Conservation (phyloP, 371 early-diverging fungal genomes). For the Mucor piriformis region DNA sequence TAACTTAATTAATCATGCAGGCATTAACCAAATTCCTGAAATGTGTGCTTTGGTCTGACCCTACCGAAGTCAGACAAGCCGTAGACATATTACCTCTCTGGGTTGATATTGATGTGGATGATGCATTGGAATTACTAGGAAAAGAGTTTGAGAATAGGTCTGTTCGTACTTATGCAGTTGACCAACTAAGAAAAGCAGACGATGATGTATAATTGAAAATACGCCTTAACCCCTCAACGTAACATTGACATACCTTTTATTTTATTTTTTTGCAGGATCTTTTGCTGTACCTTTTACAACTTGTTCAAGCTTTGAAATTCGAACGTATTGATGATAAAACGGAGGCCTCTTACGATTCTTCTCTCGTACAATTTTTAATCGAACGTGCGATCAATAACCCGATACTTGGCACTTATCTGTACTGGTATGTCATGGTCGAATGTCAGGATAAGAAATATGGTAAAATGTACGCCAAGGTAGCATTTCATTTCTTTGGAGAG, state of each 20-base stretch:
- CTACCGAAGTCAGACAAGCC: constrained; percentile 89
- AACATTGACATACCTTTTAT: too few relatives aligned
- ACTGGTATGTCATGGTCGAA: constrained; percentile 97
- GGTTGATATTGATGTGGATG: constrained; percentile 92
- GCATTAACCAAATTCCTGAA: constrained; percentile 96
- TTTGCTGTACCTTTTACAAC: constrained; percentile 86
- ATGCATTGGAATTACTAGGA: constrained; percentile 92
- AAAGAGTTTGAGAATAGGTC: constrained; percentile 80
- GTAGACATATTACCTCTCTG: constrained; percentile 84
- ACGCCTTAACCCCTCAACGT: background rate
- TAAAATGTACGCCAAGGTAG: constrained; percentile 86
- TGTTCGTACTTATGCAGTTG: constrained; percentile 89
- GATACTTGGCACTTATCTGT: constrained; percentile 85
- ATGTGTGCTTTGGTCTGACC: constrained; percentile 94
- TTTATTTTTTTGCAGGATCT: constrained; percentile 88
- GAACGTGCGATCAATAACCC: constrained; percentile 80
- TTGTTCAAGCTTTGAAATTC: constrained; percentile 97
- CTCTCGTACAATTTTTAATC: constrained; percentile 86
- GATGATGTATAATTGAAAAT: constrained; percentile 71
- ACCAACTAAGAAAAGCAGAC: constrained; percentile 85
- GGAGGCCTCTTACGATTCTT: constrained; percentile 61
- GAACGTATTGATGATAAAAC: constrained; percentile 65
- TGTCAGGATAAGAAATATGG: constrained; percentile 69
- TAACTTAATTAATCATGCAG: constrained; percentile 27
- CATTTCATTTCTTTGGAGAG: constrained; percentile 75